phyloP scores from a whole-genome alignment of 73 alveolate genomes.

The Blepharisma stoltei region DNA sequence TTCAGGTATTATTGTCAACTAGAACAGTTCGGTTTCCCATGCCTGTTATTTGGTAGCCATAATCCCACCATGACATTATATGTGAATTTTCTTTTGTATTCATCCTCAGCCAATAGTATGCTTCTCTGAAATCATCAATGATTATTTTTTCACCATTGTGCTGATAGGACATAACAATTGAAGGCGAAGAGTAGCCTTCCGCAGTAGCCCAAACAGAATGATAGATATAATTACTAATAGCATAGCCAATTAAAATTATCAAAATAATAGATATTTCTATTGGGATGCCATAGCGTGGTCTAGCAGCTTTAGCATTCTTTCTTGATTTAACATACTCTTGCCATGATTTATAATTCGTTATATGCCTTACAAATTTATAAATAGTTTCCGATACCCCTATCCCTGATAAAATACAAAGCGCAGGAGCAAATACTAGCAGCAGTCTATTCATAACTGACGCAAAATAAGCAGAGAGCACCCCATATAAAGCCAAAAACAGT shows the following conservation, averaged over 20 bases:
- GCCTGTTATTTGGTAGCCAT: constrained; percentile 89
- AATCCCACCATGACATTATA: constrained; percentile 95
- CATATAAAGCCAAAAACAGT: constrained; percentile 51
- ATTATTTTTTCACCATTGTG: constrained; percentile 55
- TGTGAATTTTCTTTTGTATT: constrained; percentile 81
- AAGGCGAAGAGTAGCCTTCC: constrained; percentile 84
- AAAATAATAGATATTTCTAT: constrained; percentile 16
- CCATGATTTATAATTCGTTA: not conserved
- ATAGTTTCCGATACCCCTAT: constrained; percentile 62
- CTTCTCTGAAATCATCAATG: constrained; percentile 93
- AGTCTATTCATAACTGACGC: constrained; percentile 63
- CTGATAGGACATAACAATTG: constrained; percentile 42
- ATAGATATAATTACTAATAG: constrained; percentile 64
- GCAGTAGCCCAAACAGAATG: constrained; percentile 92
- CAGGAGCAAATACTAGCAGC: constrained; percentile 71
- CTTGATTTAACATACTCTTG: not conserved
- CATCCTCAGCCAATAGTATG: constrained; percentile 91
- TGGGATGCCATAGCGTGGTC: constrained; percentile 10
- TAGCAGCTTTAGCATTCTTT: not conserved
- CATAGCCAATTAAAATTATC: not conserved
- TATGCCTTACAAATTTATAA: constrained; percentile 39
- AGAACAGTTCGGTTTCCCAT: constrained; percentile 83
- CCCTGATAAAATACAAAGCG: constrained; percentile 59
- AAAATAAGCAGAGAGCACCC: constrained; percentile 58
- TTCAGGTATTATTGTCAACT: constrained; percentile 93